phyloP scores from a whole-genome alignment of 2,329 filamentous ascomycete species.

The Coniosporium tulheliwenetii region DNA sequence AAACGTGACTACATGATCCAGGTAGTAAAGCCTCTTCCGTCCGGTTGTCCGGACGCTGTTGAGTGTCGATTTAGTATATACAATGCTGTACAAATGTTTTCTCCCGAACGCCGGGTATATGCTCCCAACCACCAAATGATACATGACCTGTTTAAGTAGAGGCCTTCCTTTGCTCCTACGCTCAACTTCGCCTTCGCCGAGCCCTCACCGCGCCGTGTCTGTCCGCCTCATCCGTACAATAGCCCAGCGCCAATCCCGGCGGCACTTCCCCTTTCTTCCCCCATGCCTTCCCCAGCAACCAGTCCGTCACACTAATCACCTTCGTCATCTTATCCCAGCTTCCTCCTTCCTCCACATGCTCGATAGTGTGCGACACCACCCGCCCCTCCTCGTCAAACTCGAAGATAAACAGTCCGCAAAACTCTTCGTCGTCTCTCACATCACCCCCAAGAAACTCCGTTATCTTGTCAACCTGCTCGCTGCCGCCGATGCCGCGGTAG shows the following conservation, averaged over 20 bases:
- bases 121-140: no score
- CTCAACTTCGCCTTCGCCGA: no score
- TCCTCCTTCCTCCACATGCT: constrained; percentile 72
- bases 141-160: no score
- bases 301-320: constrained; percentile 85
- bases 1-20: no score
- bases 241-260: constrained; percentile 25
- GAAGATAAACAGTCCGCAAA: constrained; percentile 86
- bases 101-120: no score
- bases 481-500: constrained; percentile 23
- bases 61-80: no score
- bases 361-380: constrained; percentile 78
- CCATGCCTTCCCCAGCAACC: constrained; percentile 70
- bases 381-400: constrained; percentile 82
- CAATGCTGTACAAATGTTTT: no score
- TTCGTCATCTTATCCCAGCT: constrained; percentile 73
- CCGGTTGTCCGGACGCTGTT: no score
- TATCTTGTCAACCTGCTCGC: constrained; percentile 38
- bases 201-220: no score
- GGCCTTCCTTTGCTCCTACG: no score
- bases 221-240: neutral
- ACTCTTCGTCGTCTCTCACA: constrained; percentile 50
- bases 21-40: no score
- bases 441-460: constrained; percentile 40
- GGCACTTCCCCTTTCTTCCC: constrained; percentile 27